These are phyloP conservation scores for Lippia alba DNA, from an alignment of 305 asterid species.

Conservation along the genomic window DNA sequence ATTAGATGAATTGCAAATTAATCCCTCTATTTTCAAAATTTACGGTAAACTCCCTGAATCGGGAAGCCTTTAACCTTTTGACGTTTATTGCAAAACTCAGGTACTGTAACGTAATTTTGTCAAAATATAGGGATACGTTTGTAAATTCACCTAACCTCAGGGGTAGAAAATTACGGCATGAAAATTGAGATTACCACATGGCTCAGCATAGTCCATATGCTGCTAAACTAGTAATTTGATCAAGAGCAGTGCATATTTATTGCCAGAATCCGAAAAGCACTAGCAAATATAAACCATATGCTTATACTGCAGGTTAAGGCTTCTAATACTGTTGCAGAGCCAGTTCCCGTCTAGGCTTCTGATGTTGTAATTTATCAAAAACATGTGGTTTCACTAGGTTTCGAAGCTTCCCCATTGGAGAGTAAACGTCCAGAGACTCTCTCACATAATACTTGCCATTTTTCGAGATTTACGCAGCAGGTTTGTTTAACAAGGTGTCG, in stretches of 20 bases:
- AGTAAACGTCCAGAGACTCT: conserved; percentile 22
- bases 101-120: too few relatives aligned
- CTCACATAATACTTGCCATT: conserved; percentile 12
- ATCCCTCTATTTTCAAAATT: too few relatives aligned
- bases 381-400: conserved; percentile 17
- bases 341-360: conserved; percentile 62
- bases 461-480: conserved; percentile 26
- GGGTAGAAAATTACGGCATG: not conserved
- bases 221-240: conserved; percentile 30
- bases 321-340: conserved; percentile 63
- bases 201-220: conserved; percentile 23
- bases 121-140: too few relatives aligned
- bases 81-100: too few relatives aligned
- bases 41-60: too few relatives aligned
- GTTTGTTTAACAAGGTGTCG: conserved; percentile 26
- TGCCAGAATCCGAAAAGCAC: conserved; percentile 53
- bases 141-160: too few relatives aligned
- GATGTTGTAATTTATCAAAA: conserved; percentile 32
- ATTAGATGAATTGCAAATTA: too few relatives aligned
- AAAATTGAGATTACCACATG: too few relatives aligned
- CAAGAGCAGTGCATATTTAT: conserved; percentile 39
- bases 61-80: too few relatives aligned
- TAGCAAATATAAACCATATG: conserved; percentile 42
- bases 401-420: conserved; percentile 29
- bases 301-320: conserved; percentile 67